A percentile compares a stretch with the other conserved stretches of the same genome.
phyloP scores from a whole-genome alignment of 129 eudicot genomes.

The Flaveria sonorensis region DNA sequence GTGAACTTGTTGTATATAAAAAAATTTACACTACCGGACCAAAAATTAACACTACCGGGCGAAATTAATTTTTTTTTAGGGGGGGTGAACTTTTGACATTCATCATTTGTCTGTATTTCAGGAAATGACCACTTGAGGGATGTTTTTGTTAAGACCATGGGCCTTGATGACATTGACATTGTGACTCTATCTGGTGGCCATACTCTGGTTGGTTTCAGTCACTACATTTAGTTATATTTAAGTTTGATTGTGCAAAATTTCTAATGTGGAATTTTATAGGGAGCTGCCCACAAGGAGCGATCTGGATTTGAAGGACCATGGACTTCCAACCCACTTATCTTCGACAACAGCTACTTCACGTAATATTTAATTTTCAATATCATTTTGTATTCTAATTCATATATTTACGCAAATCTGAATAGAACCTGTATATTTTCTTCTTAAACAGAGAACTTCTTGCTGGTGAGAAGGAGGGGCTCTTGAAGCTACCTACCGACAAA shows the following conservation, averaged over 20 bases:
- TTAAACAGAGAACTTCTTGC: conserved; percentile 66
- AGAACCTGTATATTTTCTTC: neutral
- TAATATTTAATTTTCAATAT: conserved; percentile 9
- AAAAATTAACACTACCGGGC: no score
- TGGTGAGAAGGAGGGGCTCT: conserved; percentile 80
- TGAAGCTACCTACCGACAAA: conserved; percentile 81
- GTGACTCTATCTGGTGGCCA: conserved; percentile 89
- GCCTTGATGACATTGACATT: conserved; percentile 73
- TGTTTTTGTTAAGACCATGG: conserved; percentile 66
- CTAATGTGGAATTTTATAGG: conserved; percentile 36
- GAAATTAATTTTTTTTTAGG: no score
- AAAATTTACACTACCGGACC: no score
- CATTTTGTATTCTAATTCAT: neutral
- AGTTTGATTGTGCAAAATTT: neutral
- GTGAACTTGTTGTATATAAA: no score
- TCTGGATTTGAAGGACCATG: conserved; percentile 90
- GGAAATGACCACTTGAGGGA: conserved; percentile 72
- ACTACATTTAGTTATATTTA: neutral
- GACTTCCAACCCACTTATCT: conserved; percentile 74
- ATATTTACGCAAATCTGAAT: neutral
- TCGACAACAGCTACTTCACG: conserved; percentile 88
- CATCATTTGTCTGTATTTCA: conserved; percentile 19
- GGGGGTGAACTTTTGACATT: neutral
- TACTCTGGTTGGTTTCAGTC: conserved; percentile 49
- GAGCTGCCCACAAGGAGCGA: conserved; percentile 82